Conservation (phyloP, 805 yeast genomes). For the Pichia paraexigua region DNA sequence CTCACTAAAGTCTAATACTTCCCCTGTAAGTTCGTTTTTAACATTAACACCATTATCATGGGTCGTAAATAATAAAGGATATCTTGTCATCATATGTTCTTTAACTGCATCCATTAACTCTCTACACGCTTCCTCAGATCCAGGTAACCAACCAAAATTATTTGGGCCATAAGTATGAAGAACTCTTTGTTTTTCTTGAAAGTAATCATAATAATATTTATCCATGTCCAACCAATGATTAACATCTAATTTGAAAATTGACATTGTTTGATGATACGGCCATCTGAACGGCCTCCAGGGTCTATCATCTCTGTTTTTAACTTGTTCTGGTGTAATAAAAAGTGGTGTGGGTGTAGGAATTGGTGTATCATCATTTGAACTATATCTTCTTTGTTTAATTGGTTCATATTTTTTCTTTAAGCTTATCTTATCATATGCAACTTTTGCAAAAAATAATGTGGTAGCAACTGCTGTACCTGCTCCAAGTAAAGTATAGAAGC, state of each 20-base stretch:
- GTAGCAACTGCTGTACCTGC: slow-evolving; percentile 22
- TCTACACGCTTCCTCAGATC: slow-evolving; percentile 48
- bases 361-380: slow-evolving; percentile 18
- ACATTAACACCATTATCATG: slow-evolving; percentile 43
- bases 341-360: slow-evolving; percentile 48
- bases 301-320: slow-evolving; percentile 57
- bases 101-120: slow-evolving; percentile 60
- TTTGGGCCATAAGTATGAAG: slow-evolving; percentile 50
- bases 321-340: slow-evolving; percentile 59
- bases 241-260: slow-evolving; percentile 60
- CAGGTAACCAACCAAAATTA: slow-evolving; percentile 61
- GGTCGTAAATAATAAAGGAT: slow-evolving; percentile 53
- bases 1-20: slow-evolving; percentile 47
- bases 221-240: slow-evolving; percentile 80
- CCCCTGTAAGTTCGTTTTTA: slow-evolving; percentile 55
- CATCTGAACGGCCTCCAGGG: slow-evolving; percentile 79
- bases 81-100: slow-evolving; percentile 51
- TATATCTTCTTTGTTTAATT: slow-evolving; percentile 9
- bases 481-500: slow-evolving; percentile 10
- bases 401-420: not conserved
- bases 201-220: slow-evolving; percentile 60
- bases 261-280: slow-evolving; percentile 78
- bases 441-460: slow-evolving; percentile 11
- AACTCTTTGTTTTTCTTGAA: slow-evolving; percentile 54
- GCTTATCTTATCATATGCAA: not conserved